Evolutionary conservation across 2,329 filamentous ascomycete species (phyloP), one percentile per base, ranked within the genome.

Genomic region (Colletotrichum godetiae): DNA sequence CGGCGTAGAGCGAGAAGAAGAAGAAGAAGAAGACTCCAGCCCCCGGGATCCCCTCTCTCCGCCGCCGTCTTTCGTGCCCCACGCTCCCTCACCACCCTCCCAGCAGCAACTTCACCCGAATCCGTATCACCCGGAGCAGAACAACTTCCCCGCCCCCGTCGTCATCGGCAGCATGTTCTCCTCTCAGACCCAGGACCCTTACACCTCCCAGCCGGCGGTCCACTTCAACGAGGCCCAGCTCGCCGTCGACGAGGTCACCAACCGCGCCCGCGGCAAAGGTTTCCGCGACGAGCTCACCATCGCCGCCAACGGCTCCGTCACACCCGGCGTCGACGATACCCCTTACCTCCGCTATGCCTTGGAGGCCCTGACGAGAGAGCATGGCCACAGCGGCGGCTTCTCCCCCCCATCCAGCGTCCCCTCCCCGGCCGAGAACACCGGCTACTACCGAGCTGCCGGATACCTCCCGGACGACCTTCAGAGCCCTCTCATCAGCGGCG

Each of bases 301-400:
- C 66, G 84, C 86, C 22, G 88, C 80, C 42, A 73, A 81, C 58
- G 84, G 86, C 71, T 86, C 86, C 53, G 86, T 91, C 68, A 96
- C 94, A 0, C 95, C 95, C 0, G 94, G 92, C 11, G 86, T 95
- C 52, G 95, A 98, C 78, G 93, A 97, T 79, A 93, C 92, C 10
- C 95, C 95, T 0, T 97, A 95, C 81, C 94, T 98, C 75, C 93
- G 93, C 75, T 97, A 97, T 81, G 95, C 96, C 53, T 91, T 98
- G 75, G 94, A 97, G 75, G 94, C 96, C 75, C 86, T 98, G 77
- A 97, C 95, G 6, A 88, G 93, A 60, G 90, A 93, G 78, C 92
- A 92, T 70, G 91, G 94, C 73, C 87, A 91, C 6, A n/a, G 42
- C 42, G 42, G 42, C 42, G 83, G 86, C 70, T 87, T 88, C 11